phyloP scores from a whole-genome alignment of 345 rosid genomes.

The Mangifera indica region DNA sequence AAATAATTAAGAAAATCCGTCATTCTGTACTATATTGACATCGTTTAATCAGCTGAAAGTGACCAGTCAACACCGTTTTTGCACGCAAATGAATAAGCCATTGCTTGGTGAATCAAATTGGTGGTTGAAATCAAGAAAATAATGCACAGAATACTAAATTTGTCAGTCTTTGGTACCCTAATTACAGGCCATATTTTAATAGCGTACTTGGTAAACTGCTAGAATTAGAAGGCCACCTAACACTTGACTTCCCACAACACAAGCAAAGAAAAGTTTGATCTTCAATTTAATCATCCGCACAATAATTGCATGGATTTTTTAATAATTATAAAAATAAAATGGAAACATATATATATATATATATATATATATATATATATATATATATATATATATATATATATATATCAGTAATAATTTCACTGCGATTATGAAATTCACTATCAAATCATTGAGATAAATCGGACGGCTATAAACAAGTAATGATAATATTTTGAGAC shows the following conservation, averaged over 20 bases:
- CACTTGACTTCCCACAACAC: background rate
- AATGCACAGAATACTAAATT: background rate
- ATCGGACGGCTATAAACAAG: background rate
- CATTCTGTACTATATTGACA: no score
- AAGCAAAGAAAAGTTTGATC: no score
- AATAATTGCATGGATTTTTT: background rate
- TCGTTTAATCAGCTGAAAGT: no score
- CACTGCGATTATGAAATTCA: background rate
- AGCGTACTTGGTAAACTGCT: background rate
- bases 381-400: no score
- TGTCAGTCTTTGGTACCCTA: background rate
- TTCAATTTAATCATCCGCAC: background rate
- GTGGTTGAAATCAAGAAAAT: background rate
- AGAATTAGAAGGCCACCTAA: background rate
- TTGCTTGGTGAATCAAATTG: background rate
- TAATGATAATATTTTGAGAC: background rate
- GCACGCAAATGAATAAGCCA: background rate
- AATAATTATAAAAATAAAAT: no score
- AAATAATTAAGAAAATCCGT: no score
- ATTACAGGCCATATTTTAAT: conserved; percentile 5
- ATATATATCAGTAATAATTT: background rate
- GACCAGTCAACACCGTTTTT: background rate
- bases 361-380: no score
- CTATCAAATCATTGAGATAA: conserved; percentile 4
- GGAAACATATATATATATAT: no score